phyloP scores from a whole-genome alignment of 2,329 filamentous ascomycete genomes.

The Magnaporthiopsis rhizophila region DNA sequence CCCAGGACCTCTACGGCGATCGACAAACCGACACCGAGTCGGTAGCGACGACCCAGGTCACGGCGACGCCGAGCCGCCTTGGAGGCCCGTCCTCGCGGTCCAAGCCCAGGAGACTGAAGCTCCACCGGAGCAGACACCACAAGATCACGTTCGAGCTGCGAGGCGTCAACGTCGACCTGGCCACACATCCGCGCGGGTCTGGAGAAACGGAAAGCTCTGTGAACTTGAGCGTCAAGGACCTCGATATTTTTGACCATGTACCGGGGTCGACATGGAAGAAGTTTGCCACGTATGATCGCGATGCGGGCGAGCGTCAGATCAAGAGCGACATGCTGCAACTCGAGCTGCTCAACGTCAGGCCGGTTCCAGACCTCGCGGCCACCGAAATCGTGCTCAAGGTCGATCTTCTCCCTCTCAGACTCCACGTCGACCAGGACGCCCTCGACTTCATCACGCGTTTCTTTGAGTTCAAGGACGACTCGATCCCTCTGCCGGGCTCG shows the following conservation, averaged over 20 bases:
- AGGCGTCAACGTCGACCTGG: constrained; percentile 73
- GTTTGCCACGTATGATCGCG: constrained; percentile 88
- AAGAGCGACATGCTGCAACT: constrained; percentile 85
- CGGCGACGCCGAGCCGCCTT: constrained; percentile 39
- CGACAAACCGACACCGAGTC: constrained; percentile 83
- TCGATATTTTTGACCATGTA: constrained; percentile 91
- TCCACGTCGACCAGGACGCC: constrained; percentile 96
- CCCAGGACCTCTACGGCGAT: constrained; percentile 73
- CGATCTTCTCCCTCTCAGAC: constrained; percentile 71
- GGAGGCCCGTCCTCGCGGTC: constrained; percentile 15
- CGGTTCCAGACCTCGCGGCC: constrained; percentile 73
- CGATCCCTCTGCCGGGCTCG: constrained; percentile 42
- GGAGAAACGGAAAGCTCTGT: constrained; percentile 83
- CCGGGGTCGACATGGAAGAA: constrained; percentile 97
- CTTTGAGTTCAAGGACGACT: constrained; percentile 92
- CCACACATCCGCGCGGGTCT: constrained; percentile 67
- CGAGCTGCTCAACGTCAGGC: constrained; percentile 80
- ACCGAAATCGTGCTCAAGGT: constrained; percentile 81
- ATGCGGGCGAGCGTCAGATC: constrained; percentile 78
- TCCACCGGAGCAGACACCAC: constrained; percentile 80
- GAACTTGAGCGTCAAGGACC: constrained; percentile 70
- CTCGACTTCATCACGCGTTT: constrained; percentile 95
- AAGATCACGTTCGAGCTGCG: constrained; percentile 93
- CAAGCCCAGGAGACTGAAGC: constrained; percentile 56
- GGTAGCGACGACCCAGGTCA: constrained; percentile 54